Evolutionary conservation across 352 stramenopile genomes (phyloP).

Genomic region (Globisporangium iwayamae): DNA sequence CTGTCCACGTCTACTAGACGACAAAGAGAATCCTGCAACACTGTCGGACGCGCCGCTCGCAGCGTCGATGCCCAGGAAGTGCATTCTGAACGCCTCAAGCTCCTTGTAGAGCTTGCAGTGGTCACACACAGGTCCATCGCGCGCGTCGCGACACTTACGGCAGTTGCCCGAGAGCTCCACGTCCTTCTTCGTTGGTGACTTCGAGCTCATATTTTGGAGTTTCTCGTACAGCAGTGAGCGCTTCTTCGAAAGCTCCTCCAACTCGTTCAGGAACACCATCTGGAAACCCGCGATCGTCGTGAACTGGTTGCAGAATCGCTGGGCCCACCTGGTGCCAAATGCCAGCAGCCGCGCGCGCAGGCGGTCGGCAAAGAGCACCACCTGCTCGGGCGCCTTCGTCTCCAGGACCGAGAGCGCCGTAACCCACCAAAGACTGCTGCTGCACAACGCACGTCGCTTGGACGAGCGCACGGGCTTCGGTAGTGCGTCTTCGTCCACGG

Average conservation of each 20-base stretch:
- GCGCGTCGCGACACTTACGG: conserved; percentile 48
- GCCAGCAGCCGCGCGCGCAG: conserved; percentile 41
- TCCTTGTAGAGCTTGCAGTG: conserved; percentile 73
- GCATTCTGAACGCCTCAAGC: conserved; percentile 46
- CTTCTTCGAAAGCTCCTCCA: conserved; percentile 38
- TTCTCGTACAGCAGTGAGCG: conserved; percentile 28
- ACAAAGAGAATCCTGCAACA: background rate
- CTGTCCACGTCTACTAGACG: background rate
- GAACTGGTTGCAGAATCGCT: conserved; percentile 43
- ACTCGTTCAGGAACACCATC: conserved; percentile 48
- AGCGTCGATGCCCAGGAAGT: conserved; percentile 52
- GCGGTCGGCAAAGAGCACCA: conserved; percentile 30
- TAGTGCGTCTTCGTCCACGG: conserved; percentile 14
- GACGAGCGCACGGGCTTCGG: background rate
- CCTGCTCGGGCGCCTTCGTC: conserved; percentile 15
- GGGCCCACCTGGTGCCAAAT: conserved; percentile 44
- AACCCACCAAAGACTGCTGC: conserved; percentile 42
- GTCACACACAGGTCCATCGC: conserved; percentile 50
- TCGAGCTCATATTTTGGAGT: conserved; percentile 38
- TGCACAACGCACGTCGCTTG: conserved; percentile 31
- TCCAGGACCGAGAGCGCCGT: conserved; percentile 37
- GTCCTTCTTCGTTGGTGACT: conserved; percentile 34
- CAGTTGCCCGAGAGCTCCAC: conserved; percentile 70
- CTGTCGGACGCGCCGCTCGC: conserved; percentile 8
- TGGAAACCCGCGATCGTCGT: conserved; percentile 37